Conservation (phyloP, 306 rosid species). For the Hylodesmum podocarpum region DNA sequence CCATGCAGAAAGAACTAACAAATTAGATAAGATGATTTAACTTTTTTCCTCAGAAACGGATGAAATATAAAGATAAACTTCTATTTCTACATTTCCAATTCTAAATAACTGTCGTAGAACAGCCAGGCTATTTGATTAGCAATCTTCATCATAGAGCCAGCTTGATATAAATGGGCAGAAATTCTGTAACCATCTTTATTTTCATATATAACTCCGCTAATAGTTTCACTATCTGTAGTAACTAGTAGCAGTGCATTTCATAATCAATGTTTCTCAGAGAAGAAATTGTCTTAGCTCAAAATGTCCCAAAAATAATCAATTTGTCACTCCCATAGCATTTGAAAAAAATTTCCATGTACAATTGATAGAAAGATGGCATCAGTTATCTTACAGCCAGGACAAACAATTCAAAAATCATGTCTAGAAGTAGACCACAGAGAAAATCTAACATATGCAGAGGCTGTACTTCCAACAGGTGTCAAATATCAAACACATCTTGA, state of each 20-base stretch:
- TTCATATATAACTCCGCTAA: background rate
- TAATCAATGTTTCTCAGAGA: background rate
- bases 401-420: background rate
- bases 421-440: background rate
- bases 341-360: background rate
- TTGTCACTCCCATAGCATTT: background rate
- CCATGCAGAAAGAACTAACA: slow-evolving; percentile 9
- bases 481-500: slow-evolving; percentile 23
- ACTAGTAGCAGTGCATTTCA: background rate
- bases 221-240: background rate
- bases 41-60: background rate
- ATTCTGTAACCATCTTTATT: too few relatives aligned
- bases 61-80: background rate
- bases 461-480: background rate
- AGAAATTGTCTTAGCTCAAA: background rate
- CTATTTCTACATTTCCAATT: background rate
- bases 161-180: background rate
- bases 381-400: background rate
- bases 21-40: background rate
- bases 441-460: background rate
- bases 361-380: background rate
- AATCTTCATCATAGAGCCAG: background rate
- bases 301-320: background rate
- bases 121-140: background rate
- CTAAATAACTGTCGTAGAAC: background rate